phyloP scores from a whole-genome alignment of 192 early-diverging fungal species.

The Backusella sp. region DNA sequence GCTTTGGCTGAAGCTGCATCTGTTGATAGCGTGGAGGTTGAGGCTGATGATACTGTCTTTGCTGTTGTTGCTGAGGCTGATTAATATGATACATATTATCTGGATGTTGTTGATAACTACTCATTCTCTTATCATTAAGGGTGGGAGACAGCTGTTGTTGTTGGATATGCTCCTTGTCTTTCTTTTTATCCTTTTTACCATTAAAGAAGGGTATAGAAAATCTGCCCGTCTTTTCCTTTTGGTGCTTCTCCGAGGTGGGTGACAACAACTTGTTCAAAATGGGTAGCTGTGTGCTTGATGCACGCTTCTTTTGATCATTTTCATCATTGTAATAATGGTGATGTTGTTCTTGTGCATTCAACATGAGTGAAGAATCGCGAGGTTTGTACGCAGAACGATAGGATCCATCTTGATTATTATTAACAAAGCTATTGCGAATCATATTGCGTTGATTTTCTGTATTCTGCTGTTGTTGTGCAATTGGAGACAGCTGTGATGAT shows the following conservation, averaged over 20 bases:
- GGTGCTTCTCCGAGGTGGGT: neutral
- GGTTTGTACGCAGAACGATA: neutral
- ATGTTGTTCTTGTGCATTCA: neutral
- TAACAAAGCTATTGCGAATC: slow-evolving; percentile 9
- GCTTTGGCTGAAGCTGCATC: neutral
- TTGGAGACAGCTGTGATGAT: neutral
- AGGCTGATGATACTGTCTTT: slow-evolving; percentile 1
- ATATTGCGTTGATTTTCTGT: slow-evolving; percentile 7
- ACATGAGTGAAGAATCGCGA: neutral
- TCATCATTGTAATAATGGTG: neutral
- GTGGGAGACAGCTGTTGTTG: neutral
- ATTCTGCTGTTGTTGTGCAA: neutral
- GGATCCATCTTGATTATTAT: neutral
- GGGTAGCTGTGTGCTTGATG: neutral
- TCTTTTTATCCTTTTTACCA: slow-evolving; percentile 17
- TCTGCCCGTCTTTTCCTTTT: neutral
- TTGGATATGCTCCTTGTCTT: slow-evolving; percentile 7
- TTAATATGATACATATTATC: neutral
- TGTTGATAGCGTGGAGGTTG: neutral
- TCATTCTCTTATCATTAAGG: neutral
- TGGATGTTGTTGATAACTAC: neutral
- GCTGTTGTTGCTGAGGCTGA: neutral
- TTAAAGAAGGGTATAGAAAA: slow-evolving; percentile 10
- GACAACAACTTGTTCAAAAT: neutral
- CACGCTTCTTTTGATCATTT: neutral